Conservation (phyloP, 148 eudicot species). For the Camellia sinensis region DNA sequence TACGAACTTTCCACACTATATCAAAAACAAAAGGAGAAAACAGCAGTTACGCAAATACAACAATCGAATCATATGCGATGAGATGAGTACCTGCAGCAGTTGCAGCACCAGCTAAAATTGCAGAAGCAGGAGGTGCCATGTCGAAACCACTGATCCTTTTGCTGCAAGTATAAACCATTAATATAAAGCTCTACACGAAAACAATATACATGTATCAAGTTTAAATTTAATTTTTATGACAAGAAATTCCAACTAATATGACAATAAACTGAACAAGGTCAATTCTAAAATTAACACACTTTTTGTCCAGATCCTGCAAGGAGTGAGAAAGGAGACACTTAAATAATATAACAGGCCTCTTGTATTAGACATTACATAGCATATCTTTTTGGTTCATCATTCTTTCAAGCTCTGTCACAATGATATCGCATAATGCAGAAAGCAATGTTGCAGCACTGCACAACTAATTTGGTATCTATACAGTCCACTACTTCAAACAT, state of each 20-base stretch:
- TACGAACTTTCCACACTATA: slow-evolving; percentile 79
- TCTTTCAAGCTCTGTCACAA: background rate
- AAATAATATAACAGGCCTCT: background rate
- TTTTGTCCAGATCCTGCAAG: background rate
- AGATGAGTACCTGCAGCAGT: slow-evolving; percentile 56
- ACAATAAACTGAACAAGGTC: background rate
- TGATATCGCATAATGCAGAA: background rate
- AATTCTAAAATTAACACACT: background rate
- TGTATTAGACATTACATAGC: background rate
- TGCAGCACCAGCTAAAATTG: slow-evolving; percentile 62
- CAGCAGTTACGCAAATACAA: slow-evolving; percentile 48
- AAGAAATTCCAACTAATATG: background rate
- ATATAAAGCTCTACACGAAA: background rate
- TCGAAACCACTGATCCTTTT: slow-evolving; percentile 96
- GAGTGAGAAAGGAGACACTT: background rate
- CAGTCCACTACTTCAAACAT: background rate
- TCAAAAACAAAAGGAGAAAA: slow-evolving; percentile 46
- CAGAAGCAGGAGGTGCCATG: slow-evolving; percentile 96
- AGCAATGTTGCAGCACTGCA: background rate
- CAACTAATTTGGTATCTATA: background rate
- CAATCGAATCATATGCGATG: slow-evolving; percentile 17
- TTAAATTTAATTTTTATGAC: background rate
- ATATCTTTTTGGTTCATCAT: background rate
- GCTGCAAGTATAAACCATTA: slow-evolving; percentile 47
- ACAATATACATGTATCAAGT: background rate